phyloP scores from a whole-genome alignment of 78 protist genomes.

The Dictyostelium firmibasis region DNA sequence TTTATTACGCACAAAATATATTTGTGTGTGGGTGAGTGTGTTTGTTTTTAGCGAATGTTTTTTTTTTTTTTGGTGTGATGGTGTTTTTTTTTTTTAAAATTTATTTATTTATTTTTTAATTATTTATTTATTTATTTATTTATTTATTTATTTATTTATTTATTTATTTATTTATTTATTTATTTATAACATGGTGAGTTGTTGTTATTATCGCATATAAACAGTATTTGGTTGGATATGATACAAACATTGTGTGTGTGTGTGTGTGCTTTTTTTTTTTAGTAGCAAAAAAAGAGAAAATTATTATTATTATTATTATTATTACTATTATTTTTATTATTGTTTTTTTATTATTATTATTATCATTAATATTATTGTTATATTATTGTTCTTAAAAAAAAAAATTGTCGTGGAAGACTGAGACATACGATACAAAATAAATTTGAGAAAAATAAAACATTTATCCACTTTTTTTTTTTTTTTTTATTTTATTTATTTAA shows the following conservation, averaged over 20 bases:
- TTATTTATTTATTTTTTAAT: no score
- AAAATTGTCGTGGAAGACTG: background rate
- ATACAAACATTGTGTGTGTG: background rate
- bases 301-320: no score
- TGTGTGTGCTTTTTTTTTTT: no score
- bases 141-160: no score
- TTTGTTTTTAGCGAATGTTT: background rate
- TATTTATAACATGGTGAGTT: background rate
- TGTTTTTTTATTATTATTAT: no score
- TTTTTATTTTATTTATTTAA: no score
- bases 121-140: no score
- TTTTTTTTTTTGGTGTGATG: background rate
- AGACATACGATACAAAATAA: background rate
- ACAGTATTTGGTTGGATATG: background rate
- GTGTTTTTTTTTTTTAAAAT: background rate
- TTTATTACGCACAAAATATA: background rate
- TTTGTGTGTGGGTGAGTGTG: background rate
- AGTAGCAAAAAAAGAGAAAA: background rate
- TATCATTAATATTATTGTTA: no score
- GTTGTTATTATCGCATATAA: background rate
- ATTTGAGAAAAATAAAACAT: background rate
- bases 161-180: no score
- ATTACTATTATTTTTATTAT: no score
- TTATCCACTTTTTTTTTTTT: background rate
- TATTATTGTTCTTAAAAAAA: background rate